Conservation (phyloP, 441 rosid genomes). For the Eugenia klotzschiana region DNA sequence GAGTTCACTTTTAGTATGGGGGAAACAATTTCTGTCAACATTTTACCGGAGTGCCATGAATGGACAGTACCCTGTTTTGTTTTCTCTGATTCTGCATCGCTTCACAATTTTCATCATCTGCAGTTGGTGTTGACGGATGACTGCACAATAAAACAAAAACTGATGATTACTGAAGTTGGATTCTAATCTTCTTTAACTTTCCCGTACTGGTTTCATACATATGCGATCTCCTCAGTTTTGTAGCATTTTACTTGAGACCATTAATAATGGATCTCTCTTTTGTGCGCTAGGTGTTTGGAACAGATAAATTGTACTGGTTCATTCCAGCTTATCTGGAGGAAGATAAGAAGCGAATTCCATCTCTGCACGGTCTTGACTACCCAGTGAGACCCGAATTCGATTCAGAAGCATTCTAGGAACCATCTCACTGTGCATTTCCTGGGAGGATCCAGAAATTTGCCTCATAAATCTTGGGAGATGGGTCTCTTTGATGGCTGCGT, state of each 20-base stretch:
- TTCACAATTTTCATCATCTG: neutral
- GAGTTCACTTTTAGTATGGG: neutral
- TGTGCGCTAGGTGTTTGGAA: constrained; percentile 52
- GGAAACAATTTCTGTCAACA: neutral
- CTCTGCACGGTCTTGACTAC: constrained; percentile 73
- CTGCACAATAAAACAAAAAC: neutral
- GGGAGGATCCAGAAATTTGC: constrained; percentile 3
- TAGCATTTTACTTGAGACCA: neutral
- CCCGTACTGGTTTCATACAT: neutral
- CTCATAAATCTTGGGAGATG: constrained; percentile 13
- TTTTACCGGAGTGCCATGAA: neutral
- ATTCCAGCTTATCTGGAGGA: constrained; percentile 64
- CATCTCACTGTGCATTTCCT: neutral
- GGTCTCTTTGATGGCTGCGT: neutral
- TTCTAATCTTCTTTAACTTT: neutral
- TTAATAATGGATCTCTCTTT: neutral
- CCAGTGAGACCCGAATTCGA: constrained; percentile 69
- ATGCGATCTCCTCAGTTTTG: neutral
- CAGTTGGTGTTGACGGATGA: neutral
- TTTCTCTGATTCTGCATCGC: neutral
- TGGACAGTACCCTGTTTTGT: neutral
- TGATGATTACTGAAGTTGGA: neutral
- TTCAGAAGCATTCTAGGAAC: constrained; percentile 42
- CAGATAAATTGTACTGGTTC: constrained; percentile 56
- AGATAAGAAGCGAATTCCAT: constrained; percentile 57